Percentiles rank a stretch among this genome's conserved stretches.
Conservation (phyloP, 106 monocot genomes). For the Acorus calamus region DNA sequence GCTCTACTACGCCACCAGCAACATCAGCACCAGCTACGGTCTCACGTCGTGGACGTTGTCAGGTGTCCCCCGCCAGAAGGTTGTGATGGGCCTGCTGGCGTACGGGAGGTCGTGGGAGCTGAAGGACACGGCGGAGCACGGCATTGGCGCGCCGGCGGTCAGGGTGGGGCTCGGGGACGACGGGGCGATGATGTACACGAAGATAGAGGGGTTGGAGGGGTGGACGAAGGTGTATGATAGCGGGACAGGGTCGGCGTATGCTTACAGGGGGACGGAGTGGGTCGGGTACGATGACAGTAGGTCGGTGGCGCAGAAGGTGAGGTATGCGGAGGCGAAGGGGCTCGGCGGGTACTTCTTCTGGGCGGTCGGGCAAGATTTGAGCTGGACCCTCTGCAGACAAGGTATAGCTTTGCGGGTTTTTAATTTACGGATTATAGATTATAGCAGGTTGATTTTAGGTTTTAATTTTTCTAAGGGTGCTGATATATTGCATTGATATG, state of each 20-base stretch:
- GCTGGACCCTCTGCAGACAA: constrained; percentile 13
- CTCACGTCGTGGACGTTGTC: constrained; percentile 19
- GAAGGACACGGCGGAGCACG: constrained; percentile 20
- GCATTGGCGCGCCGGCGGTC: constrained; percentile 29
- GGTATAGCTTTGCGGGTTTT: not conserved
- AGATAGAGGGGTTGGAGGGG: constrained; percentile 11
- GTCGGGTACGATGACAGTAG: constrained; percentile 21
- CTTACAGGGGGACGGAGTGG: constrained; percentile 17
- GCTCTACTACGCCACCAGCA: constrained; percentile 16
- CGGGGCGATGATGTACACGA: constrained; percentile 10
- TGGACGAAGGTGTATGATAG: constrained; percentile 15
- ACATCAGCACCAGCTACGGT: constrained; percentile 30
- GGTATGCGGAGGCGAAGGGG: constrained; percentile 7
- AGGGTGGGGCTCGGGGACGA: constrained; percentile 13
- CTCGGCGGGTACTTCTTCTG: constrained; percentile 34
- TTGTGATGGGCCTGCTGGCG: constrained; percentile 30
- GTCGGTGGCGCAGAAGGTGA: constrained; percentile 22
- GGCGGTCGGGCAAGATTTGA: constrained; percentile 19
- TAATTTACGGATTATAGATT: too few relatives aligned
- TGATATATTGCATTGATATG: too few relatives aligned
- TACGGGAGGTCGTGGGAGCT: constrained; percentile 31
- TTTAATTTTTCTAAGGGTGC: too few relatives aligned
- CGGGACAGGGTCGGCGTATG: constrained; percentile 1
- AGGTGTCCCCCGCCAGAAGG: constrained; percentile 17
- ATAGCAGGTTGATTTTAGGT: too few relatives aligned